Percentiles rank a stretch among this genome's conserved stretches.
Conservation (phyloP, 176 grass and related monocot species). For the Phragmites australis region DNA sequence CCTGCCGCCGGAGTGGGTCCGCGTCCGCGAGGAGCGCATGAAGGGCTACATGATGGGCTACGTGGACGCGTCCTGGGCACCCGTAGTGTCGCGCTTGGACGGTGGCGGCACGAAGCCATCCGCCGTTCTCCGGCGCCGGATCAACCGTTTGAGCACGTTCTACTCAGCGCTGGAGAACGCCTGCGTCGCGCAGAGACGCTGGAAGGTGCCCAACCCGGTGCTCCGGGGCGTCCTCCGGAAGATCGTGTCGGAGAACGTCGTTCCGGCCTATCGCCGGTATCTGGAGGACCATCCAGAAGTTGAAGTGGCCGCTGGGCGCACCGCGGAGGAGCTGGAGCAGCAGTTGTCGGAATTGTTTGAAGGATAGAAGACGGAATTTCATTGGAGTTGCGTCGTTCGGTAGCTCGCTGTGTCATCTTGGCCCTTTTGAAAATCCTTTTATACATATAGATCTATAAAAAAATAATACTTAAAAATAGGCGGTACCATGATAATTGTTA, state of each 20-base stretch:
- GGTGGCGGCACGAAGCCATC: not conserved
- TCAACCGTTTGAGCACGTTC: constrained; percentile 4
- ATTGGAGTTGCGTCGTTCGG: too few relatives aligned
- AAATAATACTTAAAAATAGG: too few relatives aligned
- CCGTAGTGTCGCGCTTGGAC: constrained; percentile 29
- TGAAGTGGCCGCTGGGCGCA: not conserved
- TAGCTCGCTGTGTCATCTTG: too few relatives aligned
- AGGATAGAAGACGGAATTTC: constrained; percentile 16
- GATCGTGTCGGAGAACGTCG: not conserved
- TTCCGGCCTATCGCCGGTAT: constrained; percentile 34
- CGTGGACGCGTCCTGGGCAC: constrained; percentile 10
- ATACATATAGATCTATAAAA: too few relatives aligned
- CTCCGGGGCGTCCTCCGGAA: constrained; percentile 20
- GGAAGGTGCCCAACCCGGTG: constrained; percentile 43
- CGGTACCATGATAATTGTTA: too few relatives aligned
- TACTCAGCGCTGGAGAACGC: constrained; percentile 41
- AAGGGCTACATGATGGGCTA: constrained; percentile 33
- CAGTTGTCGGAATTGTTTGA: constrained; percentile 41
- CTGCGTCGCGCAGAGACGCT: constrained; percentile 38
- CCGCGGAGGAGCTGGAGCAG: constrained; percentile 27
- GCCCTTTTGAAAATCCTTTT: too few relatives aligned
- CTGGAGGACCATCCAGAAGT: constrained; percentile 15
- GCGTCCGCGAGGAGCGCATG: constrained; percentile 34
- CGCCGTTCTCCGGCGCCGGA: not conserved
- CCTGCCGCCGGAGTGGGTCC: constrained; percentile 23